Conservation (phyloP, 805 yeast species). For the Suhomyces tanzawaensis region DNA sequence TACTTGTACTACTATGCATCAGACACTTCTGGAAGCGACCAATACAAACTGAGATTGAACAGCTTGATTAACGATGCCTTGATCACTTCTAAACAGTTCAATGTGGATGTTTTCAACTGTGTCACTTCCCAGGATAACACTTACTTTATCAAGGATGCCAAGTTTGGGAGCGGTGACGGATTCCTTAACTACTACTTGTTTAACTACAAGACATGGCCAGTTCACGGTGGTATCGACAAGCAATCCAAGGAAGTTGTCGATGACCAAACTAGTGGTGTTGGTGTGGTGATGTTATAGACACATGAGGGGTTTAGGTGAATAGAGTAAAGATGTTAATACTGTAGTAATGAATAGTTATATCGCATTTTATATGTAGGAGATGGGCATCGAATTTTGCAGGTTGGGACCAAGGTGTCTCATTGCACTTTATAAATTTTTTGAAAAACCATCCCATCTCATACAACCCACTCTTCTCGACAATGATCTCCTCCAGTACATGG, state of each 20-base stretch:
- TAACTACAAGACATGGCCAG: slow-evolving; percentile 81
- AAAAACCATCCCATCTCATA: slow-evolving; percentile 2
- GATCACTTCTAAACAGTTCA: slow-evolving; percentile 61
- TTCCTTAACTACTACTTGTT: slow-evolving; percentile 85
- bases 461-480: slow-evolving; percentile 19
- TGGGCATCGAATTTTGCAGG: background rate
- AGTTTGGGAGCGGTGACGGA: slow-evolving; percentile 95
- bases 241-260: slow-evolving; percentile 51
- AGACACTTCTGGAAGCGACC: slow-evolving; percentile 47
- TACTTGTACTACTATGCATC: slow-evolving; percentile 89
- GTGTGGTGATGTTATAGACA: slow-evolving; percentile 79
- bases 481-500: slow-evolving; percentile 94
- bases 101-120: slow-evolving; percentile 92
- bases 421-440: slow-evolving; percentile 2
- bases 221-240: slow-evolving; percentile 73
- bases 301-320: too few species aligned
- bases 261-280: slow-evolving; percentile 73
- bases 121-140: slow-evolving; percentile 88
- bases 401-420: background rate
- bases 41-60: slow-evolving; percentile 57
- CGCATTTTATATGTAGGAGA: background rate
- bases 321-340: background rate
- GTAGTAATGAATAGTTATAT: background rate
- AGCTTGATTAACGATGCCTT: slow-evolving; percentile 71
- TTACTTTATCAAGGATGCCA: slow-evolving; percentile 73